Base-by-base conservation (phyloP, 2,329 filamentous ascomycete species). In the Ophiocordyceps camponoti-saundersi region DNA sequence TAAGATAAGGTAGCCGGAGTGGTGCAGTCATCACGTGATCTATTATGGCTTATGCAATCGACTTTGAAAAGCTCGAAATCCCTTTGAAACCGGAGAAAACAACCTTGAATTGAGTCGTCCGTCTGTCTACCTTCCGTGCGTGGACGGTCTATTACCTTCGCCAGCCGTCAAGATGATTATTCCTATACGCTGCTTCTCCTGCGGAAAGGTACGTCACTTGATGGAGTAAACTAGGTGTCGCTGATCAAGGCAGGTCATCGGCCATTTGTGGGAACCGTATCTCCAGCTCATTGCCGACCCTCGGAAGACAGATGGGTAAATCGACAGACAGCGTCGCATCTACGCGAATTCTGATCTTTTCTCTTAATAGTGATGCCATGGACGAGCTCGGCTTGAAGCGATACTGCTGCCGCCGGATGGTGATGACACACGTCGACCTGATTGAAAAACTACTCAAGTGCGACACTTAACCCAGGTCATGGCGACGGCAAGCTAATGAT, bases 351-450 rank as follows among this genome's bases (percentile, higher is more conserved):
- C 20, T 16, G 2, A 16, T 13, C 15, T 12, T 13, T 11, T 12
- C 40, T n/a, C 3, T 22, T 42, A 4, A 5, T 15, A 95, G 92
- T 60, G 88, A 95, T 63, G 92, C 90, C 41, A 94, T 98, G 83
- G 89, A 96, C 65, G 77, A 88, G 61, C 80, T 98, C 46, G 88
- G 88, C 48, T 83, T 93, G 60, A 90, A 87, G 67, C 80, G 92
- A 56, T 98, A 98, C 72, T 98, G 92, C 77, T 98, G 92, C 71
- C 85, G 92, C 57, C 84, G 92, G 60, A 98, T 98, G 92, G 80
- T 98, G 65, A 95, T 98, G 85, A 98, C 92, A 50, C 92, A 98
- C 67, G 92, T 98, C 58, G 92, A 98, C 64, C 73, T 98, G 51
- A 95, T 98, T 57, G 92, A 98, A 74, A 98, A 98, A 70, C 79